A percentile compares a stretch with the other conserved stretches of the same genome.
phyloP scores from a whole-genome alignment of 1,284 basidiomycete genomes.

The Pascua guehoae region DNA sequence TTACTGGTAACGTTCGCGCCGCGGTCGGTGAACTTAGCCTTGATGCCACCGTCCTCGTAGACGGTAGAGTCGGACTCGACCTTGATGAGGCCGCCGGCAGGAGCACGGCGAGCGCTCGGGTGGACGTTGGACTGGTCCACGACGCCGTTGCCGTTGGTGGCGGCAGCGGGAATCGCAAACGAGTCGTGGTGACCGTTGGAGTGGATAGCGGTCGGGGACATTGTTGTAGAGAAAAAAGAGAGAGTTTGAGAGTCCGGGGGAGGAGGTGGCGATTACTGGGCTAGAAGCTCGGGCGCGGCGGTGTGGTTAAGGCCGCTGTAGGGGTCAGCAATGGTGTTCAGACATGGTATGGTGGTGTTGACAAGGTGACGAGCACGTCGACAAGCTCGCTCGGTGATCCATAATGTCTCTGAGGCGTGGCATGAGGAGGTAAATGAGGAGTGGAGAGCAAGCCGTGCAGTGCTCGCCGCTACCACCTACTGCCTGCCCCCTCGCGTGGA shows the following conservation, averaged over 20 bases:
- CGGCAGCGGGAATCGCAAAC: conserved; percentile 59
- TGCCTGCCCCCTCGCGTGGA: conserved; percentile 36
- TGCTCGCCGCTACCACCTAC: too few species aligned
- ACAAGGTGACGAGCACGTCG: too few species aligned
- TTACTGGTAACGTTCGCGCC: conserved; percentile 63
- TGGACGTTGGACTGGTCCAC: conserved; percentile 62
- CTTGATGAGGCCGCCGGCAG: conserved; percentile 58
- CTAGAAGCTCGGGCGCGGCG: conserved; percentile 45
- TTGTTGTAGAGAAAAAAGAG: conserved; percentile 21
- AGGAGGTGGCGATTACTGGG: conserved; percentile 26
- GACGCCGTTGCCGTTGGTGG: conserved; percentile 43
- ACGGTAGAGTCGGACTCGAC: conserved; percentile 78
- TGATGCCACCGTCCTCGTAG: conserved; percentile 75
- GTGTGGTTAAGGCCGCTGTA: conserved; percentile 50
- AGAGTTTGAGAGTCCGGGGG: conserved; percentile 10
- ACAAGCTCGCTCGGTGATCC: too few species aligned
- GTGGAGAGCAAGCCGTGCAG: too few species aligned
- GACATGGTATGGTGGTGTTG: too few species aligned
- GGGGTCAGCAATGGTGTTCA: conserved; percentile 12
- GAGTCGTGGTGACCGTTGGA: conserved; percentile 40
- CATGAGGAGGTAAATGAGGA: too few species aligned
- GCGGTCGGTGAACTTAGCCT: conserved; percentile 76
- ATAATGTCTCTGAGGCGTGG: too few species aligned
- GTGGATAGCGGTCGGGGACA: conserved; percentile 48
- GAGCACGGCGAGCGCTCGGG: conserved; percentile 75